Base-by-base conservation (phyloP, 116 monocot species). In the Zostera marina region DNA sequence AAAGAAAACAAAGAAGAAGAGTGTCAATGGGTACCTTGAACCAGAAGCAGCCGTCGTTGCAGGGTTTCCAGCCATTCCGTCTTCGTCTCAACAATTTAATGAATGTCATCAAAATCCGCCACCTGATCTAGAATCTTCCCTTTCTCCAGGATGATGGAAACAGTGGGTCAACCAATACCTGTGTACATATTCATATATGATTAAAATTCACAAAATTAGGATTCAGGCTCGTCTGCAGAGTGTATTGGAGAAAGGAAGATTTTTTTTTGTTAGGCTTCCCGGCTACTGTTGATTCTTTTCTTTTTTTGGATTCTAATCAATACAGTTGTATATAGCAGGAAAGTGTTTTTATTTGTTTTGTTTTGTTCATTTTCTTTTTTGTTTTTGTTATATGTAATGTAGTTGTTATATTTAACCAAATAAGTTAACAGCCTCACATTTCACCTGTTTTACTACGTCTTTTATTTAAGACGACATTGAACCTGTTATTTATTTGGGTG, bases 1-100 rank as follows among this genome's bases (percentile, higher is more conserved):
- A 46, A 61, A 59, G 59, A 42, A 20, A 46, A 22, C 61, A 61
- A 61, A 47, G 22, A 47, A 47, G 19, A 85, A 78, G 66, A 79
- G 68, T 54, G 52, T 72, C 7, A 80, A 71, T 56, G 79, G 77
- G 64, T 60, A 77, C 58, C 43, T 63, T 32, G 81, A 74, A 57
- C 63, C 67, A 42, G 60, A 66, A 41, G 39, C 26, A 11, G 23
- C 5, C 12, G 3, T 49, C 23, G 1, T 32, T 11, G 25, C 66
- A 2, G 49, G 61, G 43, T 39, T 32, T 32, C 32, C 32, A 32
- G 32, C 32, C 32, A 32, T 32, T 32, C 32, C 32, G 2, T 32
- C 32, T 32, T 32, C 20, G 10, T 24, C 48, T 48, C 26, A 40
- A 56, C 26, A 32, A 32, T 25, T 7, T 56, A n/a, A 13, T 7